Percentiles rank a stretch among this genome's conserved stretches.
Evolutionary conservation across 139 green algal genomes (phyloP).

Genomic region (Chlorella ohadii): DNA sequence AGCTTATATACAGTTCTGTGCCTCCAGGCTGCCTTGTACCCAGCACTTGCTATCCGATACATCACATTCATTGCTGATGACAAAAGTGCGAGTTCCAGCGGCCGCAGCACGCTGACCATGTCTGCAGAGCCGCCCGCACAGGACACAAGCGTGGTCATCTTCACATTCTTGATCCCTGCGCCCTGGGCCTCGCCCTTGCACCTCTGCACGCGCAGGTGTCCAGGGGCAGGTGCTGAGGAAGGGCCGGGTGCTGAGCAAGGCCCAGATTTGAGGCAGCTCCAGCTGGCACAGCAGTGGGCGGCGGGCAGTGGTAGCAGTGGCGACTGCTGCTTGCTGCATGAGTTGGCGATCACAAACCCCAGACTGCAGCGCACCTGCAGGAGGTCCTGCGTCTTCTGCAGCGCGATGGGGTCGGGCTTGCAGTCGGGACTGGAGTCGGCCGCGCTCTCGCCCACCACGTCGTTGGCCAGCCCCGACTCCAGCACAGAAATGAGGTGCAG

Average conservation of each 20-base stretch:
- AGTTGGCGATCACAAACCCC: no score
- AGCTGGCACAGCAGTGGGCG: no score
- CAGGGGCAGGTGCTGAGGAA: no score
- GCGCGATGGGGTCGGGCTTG: slow-evolving; percentile 42
- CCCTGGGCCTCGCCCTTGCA: slow-evolving; percentile 9
- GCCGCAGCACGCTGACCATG: background rate
- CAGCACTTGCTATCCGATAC: no score
- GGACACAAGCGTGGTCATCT: slow-evolving; percentile 41
- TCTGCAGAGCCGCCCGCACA: slow-evolving; percentile 37
- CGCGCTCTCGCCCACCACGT: slow-evolving; percentile 4
- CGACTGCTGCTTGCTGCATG: no score
- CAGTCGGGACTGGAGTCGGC: slow-evolving; percentile 16
- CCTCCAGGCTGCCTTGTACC: no score
- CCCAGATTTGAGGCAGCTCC: no score
- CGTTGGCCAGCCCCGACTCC: slow-evolving; percentile 29
- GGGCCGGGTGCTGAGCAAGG: no score
- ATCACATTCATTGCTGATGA: no score
- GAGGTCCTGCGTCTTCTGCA: slow-evolving; percentile 32
- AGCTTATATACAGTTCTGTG: no score
- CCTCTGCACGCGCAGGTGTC: background rate
- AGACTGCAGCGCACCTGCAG: slow-evolving; percentile 13
- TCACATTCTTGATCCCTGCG: slow-evolving; percentile 15
- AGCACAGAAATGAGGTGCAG: slow-evolving; percentile 45
- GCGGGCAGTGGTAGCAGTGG: no score
- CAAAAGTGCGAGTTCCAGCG: no score